Percentiles rank a stretch among this genome's conserved stretches.
Evolutionary conservation across 345 rosid species (phyloP).

Genomic region (Chamaenerion angustifolium): DNA sequence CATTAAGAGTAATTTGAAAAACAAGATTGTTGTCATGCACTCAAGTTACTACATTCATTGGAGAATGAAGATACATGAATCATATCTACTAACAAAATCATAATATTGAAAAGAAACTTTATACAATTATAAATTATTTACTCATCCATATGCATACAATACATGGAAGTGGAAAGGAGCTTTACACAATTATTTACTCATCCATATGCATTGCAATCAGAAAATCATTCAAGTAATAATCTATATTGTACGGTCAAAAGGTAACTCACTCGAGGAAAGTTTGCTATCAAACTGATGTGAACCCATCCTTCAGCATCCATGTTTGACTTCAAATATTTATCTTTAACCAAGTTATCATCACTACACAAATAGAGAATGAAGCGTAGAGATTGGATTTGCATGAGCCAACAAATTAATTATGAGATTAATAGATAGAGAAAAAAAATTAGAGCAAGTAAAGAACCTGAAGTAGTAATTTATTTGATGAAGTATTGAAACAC

Average conservation of each 20-base stretch:
- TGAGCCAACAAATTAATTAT: neutral
- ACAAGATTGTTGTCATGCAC: too few relatives aligned
- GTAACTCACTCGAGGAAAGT: constrained; percentile 15
- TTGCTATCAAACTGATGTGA: constrained; percentile 13
- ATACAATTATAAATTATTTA: neutral
- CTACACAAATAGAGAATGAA: constrained; percentile 17
- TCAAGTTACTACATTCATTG: too few relatives aligned
- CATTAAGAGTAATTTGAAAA: too few relatives aligned
- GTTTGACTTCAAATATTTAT: constrained; percentile 11
- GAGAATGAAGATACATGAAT: too few relatives aligned
- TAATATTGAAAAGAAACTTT: neutral
- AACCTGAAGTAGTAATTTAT: constrained; percentile 68
- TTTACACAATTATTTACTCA: neutral
- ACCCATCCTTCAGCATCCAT: constrained; percentile 17
- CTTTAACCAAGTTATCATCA: constrained; percentile 29
- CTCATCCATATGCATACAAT: neutral
- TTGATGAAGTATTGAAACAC: constrained; percentile 26
- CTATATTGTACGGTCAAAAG: neutral
- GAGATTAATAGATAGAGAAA: neutral
- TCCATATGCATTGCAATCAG: neutral
- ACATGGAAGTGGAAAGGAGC: too few relatives aligned
- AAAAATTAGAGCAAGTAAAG: neutral
- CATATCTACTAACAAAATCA: too few relatives aligned
- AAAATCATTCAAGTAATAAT: neutral
- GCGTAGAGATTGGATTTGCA: too few relatives aligned